Evolutionary conservation across 75 land plant species (phyloP).

Genomic region (Cupressus sempervirens): DNA sequence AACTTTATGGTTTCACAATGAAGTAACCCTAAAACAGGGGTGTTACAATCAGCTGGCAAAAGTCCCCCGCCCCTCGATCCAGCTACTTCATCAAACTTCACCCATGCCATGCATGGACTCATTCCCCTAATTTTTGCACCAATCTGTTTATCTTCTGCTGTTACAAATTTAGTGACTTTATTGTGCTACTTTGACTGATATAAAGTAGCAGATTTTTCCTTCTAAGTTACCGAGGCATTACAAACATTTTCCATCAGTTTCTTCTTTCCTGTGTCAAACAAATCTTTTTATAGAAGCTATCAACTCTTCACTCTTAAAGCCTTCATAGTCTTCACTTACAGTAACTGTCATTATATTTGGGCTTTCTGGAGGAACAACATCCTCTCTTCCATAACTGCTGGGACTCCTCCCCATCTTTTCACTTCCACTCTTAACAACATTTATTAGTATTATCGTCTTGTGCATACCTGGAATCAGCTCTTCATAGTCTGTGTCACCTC

Average conservation of each 20-base stretch:
- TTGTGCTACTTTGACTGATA: background rate
- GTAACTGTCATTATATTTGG: slow-evolving; percentile 27
- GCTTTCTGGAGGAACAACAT: slow-evolving; percentile 43
- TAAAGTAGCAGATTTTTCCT: background rate
- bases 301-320: background rate
- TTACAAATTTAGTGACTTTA: background rate
- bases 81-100: background rate
- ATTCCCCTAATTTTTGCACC: background rate
- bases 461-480: slow-evolving; percentile 64
- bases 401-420: slow-evolving; percentile 43
- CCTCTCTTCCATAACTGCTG: slow-evolving; percentile 51
- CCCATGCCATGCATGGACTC: background rate
- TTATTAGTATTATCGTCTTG: slow-evolving; percentile 57
- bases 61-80: background rate
- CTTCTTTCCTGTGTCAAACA: background rate
- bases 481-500: slow-evolving; percentile 83
- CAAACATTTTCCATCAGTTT: background rate
- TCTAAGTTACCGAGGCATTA: background rate
- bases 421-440: slow-evolving; percentile 46
- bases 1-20: background rate
- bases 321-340: slow-evolving; percentile 17
- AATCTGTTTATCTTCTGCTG: background rate
- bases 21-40: background rate
- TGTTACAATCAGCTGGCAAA: background rate
- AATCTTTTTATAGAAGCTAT: background rate